Evolutionary conservation across 1,139 yeast genomes (phyloP), one percentile per base, ranked within the genome.

Genomic region (Debaryomyces coudertii): DNA sequence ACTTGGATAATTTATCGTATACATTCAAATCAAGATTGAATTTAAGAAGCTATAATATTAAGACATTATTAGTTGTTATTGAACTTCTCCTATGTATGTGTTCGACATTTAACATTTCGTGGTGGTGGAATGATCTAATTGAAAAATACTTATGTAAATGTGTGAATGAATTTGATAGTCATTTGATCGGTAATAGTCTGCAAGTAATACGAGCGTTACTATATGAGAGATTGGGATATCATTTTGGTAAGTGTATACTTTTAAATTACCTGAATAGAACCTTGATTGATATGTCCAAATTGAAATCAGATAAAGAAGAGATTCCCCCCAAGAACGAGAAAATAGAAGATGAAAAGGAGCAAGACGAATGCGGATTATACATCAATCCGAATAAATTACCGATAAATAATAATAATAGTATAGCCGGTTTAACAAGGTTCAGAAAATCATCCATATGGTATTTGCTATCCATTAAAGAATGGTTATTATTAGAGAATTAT

Each of bases 371-470:
- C 11, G 80, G 75, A 9, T 60, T 58, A 24, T 71, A 63, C 47
- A 55, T 57, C 7, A 77, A 77, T 51, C 65, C 70, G 2, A 45
- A 63, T 29, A 81, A 81, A 52, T 45, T 77, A n/a, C 38, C 45
- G 2, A 63, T 66, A 9, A 60, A 69, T 2, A 64, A 68, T 29
- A 62, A 71, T 47, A 66, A 71, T 3, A 68, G 73, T 0, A 62
- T 76, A 28, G 52, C 55, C 18, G 90, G 90, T 0, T 60, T 81
- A 33, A 78, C 87, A 1, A 72, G 95, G 47, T 67, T 67, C 44
- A 76, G 97, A 47, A 90, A 89, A 58, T 83, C 93, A 1, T 82
- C 90, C 0, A 73, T 92, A 28, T 92, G 97, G 92, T 77, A 80
- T 55, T 64, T 90, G 15, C 65, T 92, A 22, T 85, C 97, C 0